Conservation (phyloP, 78 protist species). For the Pelomyxa schiedti region DNA sequence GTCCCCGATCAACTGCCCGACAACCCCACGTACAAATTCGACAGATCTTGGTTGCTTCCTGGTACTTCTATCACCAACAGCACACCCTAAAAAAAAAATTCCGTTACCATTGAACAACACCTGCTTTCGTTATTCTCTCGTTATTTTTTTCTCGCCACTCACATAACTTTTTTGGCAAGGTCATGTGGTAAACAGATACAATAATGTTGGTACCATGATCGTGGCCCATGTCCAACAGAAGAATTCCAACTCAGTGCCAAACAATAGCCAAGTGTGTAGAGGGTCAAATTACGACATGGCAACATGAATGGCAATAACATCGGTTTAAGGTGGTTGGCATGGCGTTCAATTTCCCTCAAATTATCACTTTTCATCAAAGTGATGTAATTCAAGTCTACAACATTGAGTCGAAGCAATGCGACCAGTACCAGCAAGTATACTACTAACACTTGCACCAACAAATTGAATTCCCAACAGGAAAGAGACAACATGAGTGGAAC, state of each 20-base stretch:
- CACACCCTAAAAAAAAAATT: background rate
- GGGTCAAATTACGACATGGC: background rate
- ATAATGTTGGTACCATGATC: background rate
- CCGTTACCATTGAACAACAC: too few species aligned
- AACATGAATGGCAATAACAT: too few species aligned
- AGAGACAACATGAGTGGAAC: background rate
- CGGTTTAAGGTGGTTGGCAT: too few species aligned
- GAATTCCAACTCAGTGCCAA: background rate
- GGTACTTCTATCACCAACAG: background rate
- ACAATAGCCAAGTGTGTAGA: background rate
- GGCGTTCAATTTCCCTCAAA: background rate
- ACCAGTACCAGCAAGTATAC: conserved; percentile 1
- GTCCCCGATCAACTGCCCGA: background rate
- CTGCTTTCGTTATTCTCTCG: too few species aligned
- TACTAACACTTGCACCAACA: too few species aligned
- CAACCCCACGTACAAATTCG: background rate
- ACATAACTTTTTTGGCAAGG: background rate
- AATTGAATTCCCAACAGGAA: too few species aligned
- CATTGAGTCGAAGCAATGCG: background rate
- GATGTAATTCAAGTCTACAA: background rate
- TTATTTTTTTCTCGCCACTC: too few species aligned
- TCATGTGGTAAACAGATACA: background rate
- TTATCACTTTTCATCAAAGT: background rate
- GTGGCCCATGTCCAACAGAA: background rate
- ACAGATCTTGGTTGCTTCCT: background rate